A percentile compares a stretch with the other conserved stretches of the same genome.
Conservation (phyloP, 257 asterid species). For the Solanum chmielewskii region DNA sequence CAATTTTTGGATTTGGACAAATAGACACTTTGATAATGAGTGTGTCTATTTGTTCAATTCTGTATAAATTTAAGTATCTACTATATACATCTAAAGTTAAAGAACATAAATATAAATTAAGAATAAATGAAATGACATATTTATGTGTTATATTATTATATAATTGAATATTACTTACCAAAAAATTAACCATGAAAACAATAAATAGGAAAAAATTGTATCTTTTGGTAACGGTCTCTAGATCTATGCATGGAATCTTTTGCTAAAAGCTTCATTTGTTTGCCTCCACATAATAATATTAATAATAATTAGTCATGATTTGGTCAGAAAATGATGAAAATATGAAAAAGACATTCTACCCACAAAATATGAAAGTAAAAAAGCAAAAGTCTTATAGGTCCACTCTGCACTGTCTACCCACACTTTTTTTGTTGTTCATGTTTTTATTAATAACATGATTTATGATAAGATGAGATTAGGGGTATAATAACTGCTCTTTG, state of each 20-base stretch:
- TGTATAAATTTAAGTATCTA: no score
- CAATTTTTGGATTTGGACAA: no score
- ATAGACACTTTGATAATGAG: no score
- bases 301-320: conserved; percentile 12
- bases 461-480: not conserved
- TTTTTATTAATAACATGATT: not conserved
- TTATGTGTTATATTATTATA: no score
- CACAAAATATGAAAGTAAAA: not conserved
- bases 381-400: conserved; percentile 29
- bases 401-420: conserved; percentile 26
- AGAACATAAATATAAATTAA: no score
- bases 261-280: not conserved
- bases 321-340: conserved; percentile 26
- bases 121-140: no score
- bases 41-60: no score
- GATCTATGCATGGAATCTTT: not conserved
- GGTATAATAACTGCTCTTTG: not conserved
- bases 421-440: not conserved
- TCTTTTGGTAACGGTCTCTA: not conserved
- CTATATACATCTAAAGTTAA: no score
- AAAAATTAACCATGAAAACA: not conserved
- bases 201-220: no score
- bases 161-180: not conserved
- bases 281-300: not conserved
- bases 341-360: conserved; percentile 2